Evolutionary conservation across 108 stramenopile genomes (phyloP).

Genomic region (Cyclotella cryptica): DNA sequence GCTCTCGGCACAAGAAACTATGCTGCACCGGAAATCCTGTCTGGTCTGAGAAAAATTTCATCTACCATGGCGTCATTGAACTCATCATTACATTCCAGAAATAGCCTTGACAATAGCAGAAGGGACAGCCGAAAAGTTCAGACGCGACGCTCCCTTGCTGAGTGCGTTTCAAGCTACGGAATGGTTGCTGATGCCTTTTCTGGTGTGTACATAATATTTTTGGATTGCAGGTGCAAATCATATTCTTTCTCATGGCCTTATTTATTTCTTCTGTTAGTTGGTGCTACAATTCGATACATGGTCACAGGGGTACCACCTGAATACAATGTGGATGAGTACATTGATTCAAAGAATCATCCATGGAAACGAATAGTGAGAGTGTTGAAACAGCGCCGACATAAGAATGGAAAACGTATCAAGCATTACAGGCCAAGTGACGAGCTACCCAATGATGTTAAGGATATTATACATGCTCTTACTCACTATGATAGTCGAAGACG

Average conservation of each 20-base stretch:
- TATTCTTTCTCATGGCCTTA: background rate
- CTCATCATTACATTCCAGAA: constrained; percentile 14
- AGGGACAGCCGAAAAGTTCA: background rate
- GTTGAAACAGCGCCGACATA: constrained; percentile 14
- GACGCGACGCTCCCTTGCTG: constrained; percentile 64
- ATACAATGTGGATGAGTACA: constrained; percentile 70
- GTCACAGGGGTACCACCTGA: constrained; percentile 86
- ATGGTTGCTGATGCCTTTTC: constrained; percentile 90
- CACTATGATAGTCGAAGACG: constrained; percentile 30
- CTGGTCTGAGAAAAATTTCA: constrained; percentile 18
- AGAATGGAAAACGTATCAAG: constrained; percentile 31
- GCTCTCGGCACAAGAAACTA: constrained; percentile 84
- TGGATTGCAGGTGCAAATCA: background rate
- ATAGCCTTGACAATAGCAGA: constrained; percentile 51
- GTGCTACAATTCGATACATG: constrained; percentile 79
- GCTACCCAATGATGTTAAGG: constrained; percentile 31
- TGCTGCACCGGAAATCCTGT: constrained; percentile 83
- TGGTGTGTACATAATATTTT: background rate
- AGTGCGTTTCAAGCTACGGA: constrained; percentile 84
- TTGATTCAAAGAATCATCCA: constrained; percentile 44
- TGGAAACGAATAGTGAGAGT: constrained; percentile 33
- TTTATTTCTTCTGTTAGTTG: constrained; percentile 38
- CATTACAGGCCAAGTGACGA: constrained; percentile 32
- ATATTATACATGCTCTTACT: constrained; percentile 36
- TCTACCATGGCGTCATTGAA: constrained; percentile 2